These are phyloP conservation scores for Pseudognaphalium luteoalbum DNA, from an alignment of 129 eudicot species.

Conservation along the genomic window DNA sequence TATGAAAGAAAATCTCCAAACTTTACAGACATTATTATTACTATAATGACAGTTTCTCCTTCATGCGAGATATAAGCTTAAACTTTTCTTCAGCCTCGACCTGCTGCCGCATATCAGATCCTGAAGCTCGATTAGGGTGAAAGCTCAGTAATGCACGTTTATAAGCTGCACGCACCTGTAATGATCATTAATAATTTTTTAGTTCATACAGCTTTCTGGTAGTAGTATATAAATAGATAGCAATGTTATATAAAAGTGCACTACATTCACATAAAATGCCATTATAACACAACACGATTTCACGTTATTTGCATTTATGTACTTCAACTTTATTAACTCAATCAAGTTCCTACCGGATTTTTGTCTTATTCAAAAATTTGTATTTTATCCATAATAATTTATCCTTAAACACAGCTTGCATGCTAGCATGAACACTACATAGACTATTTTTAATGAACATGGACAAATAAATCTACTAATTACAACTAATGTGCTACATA, in stretches of 20 bases:
- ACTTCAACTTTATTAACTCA: not conserved
- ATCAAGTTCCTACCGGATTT: not conserved
- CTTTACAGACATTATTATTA: slow-evolving; percentile 18
- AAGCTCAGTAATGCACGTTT: slow-evolving; percentile 74
- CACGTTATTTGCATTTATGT: not conserved
- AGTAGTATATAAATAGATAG: not conserved
- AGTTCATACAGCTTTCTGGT: not conserved
- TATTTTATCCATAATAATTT: not conserved
- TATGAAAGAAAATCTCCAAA: not conserved
- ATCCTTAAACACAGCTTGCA: not conserved
- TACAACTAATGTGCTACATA: not conserved
- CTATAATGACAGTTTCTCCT: slow-evolving; percentile 53
- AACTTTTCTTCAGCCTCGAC: slow-evolving; percentile 97
- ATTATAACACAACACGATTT: not conserved
- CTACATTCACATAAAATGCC: not conserved
- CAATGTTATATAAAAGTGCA: not conserved
- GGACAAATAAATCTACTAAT: not conserved
- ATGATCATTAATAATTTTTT: slow-evolving; percentile 6
- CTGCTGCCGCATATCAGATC: slow-evolving; percentile 65
- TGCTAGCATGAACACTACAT: not conserved
- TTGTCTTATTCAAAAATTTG: not conserved
- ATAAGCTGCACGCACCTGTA: slow-evolving; percentile 83
- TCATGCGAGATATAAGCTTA: slow-evolving; percentile 84
- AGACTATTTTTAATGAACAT: not conserved
- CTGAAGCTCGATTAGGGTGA: slow-evolving; percentile 83